A percentile compares a stretch with the other conserved stretches of the same genome.
These are phyloP conservation scores for Syncephalastrum monosporum DNA, from an alignment of 371 early-diverging fungal genomes.

Conservation along the genomic window DNA sequence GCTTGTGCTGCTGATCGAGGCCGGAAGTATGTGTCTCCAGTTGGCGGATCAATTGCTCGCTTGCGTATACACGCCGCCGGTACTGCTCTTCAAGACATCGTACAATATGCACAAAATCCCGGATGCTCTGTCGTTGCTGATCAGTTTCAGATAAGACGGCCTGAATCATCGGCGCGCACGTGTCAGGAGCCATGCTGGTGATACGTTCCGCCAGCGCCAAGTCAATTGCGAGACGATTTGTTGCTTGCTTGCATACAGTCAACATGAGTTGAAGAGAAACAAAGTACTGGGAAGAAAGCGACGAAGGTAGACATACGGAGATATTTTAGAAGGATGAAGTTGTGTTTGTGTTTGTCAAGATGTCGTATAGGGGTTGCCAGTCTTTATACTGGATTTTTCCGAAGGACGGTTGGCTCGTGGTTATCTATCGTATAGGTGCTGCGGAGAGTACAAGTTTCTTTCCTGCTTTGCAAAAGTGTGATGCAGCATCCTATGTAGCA, in stretches of 20 bases:
- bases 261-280: too few relatives aligned
- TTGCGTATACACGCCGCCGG: constrained; percentile 7
- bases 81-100: constrained; percentile 14
- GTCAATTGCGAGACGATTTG: not conserved
- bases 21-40: constrained; percentile 4
- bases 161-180: not conserved
- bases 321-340: constrained; percentile 3
- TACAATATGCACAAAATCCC: constrained; percentile 7
- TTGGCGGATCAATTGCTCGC: constrained; percentile 6
- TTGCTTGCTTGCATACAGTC: constrained; percentile 1
- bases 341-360: constrained; percentile 6
- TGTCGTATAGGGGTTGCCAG: not conserved
- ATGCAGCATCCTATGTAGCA: too few relatives aligned
- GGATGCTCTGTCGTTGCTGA: constrained; percentile 6
- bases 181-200: too few relatives aligned
- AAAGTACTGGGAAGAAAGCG: not conserved
- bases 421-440: too few relatives aligned
- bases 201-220: too few relatives aligned
- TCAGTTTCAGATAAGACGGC: constrained; percentile 2
- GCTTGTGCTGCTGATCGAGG: constrained; percentile 14
- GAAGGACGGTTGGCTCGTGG: too few relatives aligned
- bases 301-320: constrained; percentile 1
- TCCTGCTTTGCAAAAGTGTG: too few relatives aligned
- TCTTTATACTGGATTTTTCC: too few relatives aligned
- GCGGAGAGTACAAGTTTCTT: too few relatives aligned